Evolutionary conservation across 192 early-diverging fungal species (phyloP), one percentile per base, ranked within the genome.

Genomic region (Coemansia javaensis): DNA sequence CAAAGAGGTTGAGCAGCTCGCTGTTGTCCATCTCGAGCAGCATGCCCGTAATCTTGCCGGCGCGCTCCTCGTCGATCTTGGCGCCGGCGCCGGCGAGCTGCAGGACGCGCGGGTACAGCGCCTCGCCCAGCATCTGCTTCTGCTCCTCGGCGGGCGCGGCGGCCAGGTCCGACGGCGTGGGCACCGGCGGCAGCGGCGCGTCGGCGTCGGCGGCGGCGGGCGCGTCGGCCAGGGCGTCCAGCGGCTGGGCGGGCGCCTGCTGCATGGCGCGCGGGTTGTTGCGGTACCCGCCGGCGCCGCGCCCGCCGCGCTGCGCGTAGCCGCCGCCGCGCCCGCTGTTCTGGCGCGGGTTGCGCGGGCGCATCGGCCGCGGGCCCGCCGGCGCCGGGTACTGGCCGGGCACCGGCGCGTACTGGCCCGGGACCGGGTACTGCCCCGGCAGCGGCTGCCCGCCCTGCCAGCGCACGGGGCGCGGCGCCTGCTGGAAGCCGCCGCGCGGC

Each of bases 41-140:
- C 94, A 99, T 97, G 50, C 97, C 97, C 25, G 94, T 97, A 65
- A 99, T 91, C 86, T 99, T 97, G 57, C 92, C 91, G 44, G 94
- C 91, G 47, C 79, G 71, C 23, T 82, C 77, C 43, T 81, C 81
- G 63, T 90, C 80, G 32, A 53, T 50, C 28, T 5, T 3, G 28
- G 5, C 28, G 5, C 1, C 28, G 9, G 25, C 25, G 25, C 10
- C 28, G 7, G 1, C 28, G 7, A 30, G 28, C 11, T 33, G 48
- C 48, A 81, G 75, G 53, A 99, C 92, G 35, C 85, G 77, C 10
- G 92, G 92, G 77, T 90, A 99, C 38, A 99, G 79, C 38, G 85
- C 82, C 79, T 99, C 94, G 52, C 97, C 97, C 18, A 99, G 84
- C 76, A 91, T 85, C 63, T 90, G 90, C 79, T 99, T 99, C 78